These are phyloP conservation scores for Thermomucor indicae-seudaticae DNA, from an alignment of 371 early-diverging fungal genomes.

Conservation along the genomic window DNA sequence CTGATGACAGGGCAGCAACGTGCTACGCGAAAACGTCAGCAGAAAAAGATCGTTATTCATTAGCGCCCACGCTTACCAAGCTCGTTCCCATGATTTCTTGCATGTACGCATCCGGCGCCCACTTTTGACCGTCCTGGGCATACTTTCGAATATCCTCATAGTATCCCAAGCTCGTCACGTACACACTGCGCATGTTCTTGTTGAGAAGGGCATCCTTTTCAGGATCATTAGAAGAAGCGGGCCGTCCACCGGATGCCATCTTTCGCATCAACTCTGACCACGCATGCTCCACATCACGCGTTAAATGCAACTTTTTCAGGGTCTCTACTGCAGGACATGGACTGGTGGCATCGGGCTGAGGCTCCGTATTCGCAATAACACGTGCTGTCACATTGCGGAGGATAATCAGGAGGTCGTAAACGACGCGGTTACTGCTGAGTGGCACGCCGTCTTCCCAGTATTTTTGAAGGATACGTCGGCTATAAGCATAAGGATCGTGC, in stretches of 20 bases:
- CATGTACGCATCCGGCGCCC: conserved; percentile 55
- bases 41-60: neutral
- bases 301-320: conserved; percentile 12
- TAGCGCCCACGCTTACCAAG: conserved; percentile 36
- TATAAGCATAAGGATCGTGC: conserved; percentile 33
- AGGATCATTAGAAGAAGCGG: neutral
- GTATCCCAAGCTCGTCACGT: conserved; percentile 55
- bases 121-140: conserved; percentile 44
- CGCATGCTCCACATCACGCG: conserved; percentile 34
- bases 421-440: conserved; percentile 48
- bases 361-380: conserved; percentile 26
- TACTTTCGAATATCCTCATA: conserved; percentile 52
- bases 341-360: neutral
- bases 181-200: conserved; percentile 43
- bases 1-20: conserved; percentile 52
- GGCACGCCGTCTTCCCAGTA: conserved; percentile 48
- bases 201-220: conserved; percentile 21
- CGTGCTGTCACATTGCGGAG: conserved; percentile 51
- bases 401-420: conserved; percentile 49
- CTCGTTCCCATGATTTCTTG: conserved; percentile 62
- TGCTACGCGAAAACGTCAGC: conserved; percentile 30
- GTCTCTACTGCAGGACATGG: conserved; percentile 15
- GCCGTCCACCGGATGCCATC: conserved; percentile 7
- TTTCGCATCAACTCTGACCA: conserved; percentile 42
- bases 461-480: conserved; percentile 42